phyloP scores from a whole-genome alignment of 768 basidiomycete species.

The Pleurotus giganteus region DNA sequence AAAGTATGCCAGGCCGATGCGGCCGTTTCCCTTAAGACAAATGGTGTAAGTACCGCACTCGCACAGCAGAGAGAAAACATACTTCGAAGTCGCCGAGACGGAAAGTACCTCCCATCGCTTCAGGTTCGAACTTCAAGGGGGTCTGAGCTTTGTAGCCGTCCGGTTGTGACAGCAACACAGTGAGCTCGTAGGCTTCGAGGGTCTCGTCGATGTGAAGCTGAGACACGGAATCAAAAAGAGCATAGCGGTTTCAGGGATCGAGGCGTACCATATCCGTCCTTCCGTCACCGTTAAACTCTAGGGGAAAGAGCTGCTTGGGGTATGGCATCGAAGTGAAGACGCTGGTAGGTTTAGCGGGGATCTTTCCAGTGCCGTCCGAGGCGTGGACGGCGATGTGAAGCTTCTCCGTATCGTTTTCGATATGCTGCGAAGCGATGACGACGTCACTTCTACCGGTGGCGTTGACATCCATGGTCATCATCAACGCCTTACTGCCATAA shows the following conservation, averaged over 20 bases:
- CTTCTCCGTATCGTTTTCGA: not conserved
- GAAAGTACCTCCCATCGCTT: not conserved
- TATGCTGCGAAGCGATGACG: not conserved
- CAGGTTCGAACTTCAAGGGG: conserved; percentile 2
- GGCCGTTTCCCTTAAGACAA: not conserved
- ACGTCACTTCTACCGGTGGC: not conserved
- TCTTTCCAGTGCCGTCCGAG: not conserved
- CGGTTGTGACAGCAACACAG: not conserved
- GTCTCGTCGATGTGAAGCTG: not conserved
- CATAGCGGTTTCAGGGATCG: too few species aligned
- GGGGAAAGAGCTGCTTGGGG: not conserved
- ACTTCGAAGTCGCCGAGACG: not conserved
- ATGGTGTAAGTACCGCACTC: not conserved
- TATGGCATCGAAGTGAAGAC: not conserved
- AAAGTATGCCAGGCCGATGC: not conserved
- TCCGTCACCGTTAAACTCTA: conserved; percentile 1
- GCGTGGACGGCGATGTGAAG: conserved; percentile 9
- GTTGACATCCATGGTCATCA: not conserved
- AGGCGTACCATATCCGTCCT: not conserved
- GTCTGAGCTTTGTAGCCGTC: not conserved
- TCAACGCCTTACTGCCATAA: not conserved
- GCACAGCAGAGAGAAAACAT: not conserved
- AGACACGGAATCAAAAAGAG: not conserved
- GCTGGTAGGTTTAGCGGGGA: not conserved
- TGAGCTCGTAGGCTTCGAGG: not conserved